phyloP scores from a whole-genome alignment of 371 early-diverging fungal genomes.

The Syncephalastrum racemosum region DNA sequence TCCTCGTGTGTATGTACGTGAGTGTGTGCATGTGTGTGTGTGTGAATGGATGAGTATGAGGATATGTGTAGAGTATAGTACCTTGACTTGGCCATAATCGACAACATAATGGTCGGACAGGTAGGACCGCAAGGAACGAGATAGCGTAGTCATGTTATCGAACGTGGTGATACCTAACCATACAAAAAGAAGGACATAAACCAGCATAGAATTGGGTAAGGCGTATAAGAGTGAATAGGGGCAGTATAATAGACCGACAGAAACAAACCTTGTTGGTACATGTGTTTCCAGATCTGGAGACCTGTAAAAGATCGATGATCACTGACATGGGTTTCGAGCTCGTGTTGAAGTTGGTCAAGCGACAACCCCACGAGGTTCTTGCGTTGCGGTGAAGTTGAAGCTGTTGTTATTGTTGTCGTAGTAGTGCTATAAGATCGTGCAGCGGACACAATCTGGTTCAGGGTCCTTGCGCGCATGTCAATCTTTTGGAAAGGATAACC shows the following conservation, averaged over 20 bases:
- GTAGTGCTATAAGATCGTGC: too few species aligned
- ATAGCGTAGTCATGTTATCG: slow-evolving; percentile 66
- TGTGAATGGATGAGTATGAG: too few species aligned
- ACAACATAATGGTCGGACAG: slow-evolving; percentile 54
- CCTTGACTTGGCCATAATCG: slow-evolving; percentile 63
- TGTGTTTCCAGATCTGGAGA: slow-evolving; percentile 64
- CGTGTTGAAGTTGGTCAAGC: slow-evolving; percentile 34
- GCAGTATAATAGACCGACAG: background rate
- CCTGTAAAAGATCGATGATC: slow-evolving; percentile 38
- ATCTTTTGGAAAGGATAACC: too few species aligned
- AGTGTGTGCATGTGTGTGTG: too few species aligned
- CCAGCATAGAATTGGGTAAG: too few species aligned
- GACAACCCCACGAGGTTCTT: slow-evolving; percentile 54
- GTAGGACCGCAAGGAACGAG: slow-evolving; percentile 47
- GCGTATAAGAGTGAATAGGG: too few species aligned
- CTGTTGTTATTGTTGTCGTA: too few species aligned
- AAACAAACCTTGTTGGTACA: slow-evolving; percentile 57
- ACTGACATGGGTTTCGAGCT: slow-evolving; percentile 19
- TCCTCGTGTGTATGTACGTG: too few species aligned
- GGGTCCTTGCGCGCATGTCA: too few species aligned
- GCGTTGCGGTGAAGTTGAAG: background rate
- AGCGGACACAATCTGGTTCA: too few species aligned
- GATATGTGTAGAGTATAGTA: slow-evolving; percentile 11
- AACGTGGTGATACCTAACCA: slow-evolving; percentile 48
- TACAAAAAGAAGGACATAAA: too few species aligned